Conservation (phyloP, 2,329 filamentous ascomycete species). For the Xylaria sp. region DNA sequence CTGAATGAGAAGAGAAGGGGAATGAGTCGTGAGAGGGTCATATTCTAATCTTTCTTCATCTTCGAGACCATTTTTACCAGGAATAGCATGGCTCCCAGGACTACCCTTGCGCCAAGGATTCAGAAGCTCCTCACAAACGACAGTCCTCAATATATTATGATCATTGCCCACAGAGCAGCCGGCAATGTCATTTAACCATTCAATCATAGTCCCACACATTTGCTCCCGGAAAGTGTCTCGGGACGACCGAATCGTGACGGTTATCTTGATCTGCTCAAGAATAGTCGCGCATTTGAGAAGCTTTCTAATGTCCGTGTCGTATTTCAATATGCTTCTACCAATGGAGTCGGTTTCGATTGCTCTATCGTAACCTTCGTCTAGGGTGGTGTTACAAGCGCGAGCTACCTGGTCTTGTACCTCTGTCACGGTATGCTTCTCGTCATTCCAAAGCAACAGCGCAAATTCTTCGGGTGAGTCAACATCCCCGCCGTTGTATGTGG, state of each 20-base stretch:
- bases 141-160: constrained; percentile 78
- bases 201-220: constrained; percentile 98
- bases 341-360: constrained; percentile 91
- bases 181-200: constrained; percentile 94
- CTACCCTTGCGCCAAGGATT: constrained; percentile 90
- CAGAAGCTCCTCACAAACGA: constrained; percentile 91
- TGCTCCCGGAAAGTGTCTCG: constrained; percentile 96
- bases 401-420: constrained; percentile 93
- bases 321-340: constrained; percentile 86
- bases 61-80: constrained; percentile 82
- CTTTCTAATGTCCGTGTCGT: constrained; percentile 75
- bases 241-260: constrained; percentile 91
- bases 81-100: constrained; percentile 79
- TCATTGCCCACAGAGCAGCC: constrained; percentile 88
- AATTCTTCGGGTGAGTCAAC: constrained; percentile 78
- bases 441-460: constrained; percentile 92
- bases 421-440: constrained; percentile 95
- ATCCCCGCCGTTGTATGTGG: constrained; percentile 78
- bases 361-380: constrained; percentile 74
- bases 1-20: constrained; percentile 52
- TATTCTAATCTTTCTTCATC: constrained; percentile 77
- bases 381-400: constrained; percentile 81
- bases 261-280: constrained; percentile 95
- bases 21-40: constrained; percentile 49
- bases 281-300: constrained; percentile 83